Percentiles rank a stretch among this genome's conserved stretches.
These are phyloP conservation scores for Rutstroemia sp. DNA, from an alignment of 2,329 filamentous ascomycete species.

Conservation along the genomic window DNA sequence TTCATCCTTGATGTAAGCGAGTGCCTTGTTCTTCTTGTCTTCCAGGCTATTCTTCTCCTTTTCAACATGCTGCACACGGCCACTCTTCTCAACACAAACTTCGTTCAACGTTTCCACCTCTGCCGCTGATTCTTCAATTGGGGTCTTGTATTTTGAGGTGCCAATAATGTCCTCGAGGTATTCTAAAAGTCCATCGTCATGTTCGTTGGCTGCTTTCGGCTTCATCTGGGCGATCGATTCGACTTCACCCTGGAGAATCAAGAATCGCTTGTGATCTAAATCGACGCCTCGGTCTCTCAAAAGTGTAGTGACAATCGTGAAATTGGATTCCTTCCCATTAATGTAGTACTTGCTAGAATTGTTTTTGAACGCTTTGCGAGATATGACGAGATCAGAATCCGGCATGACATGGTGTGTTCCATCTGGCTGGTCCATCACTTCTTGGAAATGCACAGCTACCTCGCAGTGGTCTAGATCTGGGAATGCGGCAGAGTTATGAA, in stretches of 20 bases:
- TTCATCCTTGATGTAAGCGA: conserved; percentile 83
- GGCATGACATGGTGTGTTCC: conserved; percentile 72
- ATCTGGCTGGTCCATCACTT: conserved; percentile 80
- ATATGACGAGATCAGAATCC: conserved; percentile 79
- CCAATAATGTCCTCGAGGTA: conserved; percentile 98
- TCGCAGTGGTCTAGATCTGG: conserved; percentile 87
- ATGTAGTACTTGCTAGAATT: conserved; percentile 99
- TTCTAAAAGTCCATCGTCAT: conserved; percentile 91
- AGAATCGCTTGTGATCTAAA: conserved; percentile 93
- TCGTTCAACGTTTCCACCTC: conserved; percentile 93
- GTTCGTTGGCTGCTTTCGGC: conserved; percentile 86
- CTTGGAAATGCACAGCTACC: conserved; percentile 92
- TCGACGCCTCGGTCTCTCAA: conserved; percentile 86
- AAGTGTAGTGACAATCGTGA: conserved; percentile 82
- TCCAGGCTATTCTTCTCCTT: conserved; percentile 91
- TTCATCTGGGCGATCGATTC: conserved; percentile 99
- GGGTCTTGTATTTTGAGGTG: conserved; percentile 95
- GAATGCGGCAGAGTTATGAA: conserved; percentile 88
- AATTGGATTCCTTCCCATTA: conserved; percentile 81
- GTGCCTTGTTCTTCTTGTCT: conserved; percentile 92
- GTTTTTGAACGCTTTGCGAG: conserved; percentile 91
- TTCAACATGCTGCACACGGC: conserved; percentile 92
- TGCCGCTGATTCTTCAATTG: conserved; percentile 86
- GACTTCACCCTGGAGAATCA: conserved; percentile 95
- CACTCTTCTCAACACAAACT: conserved; percentile 89